Percentiles rank a stretch among this genome's conserved stretches.
Evolutionary conservation across 495 filamentous ascomycete genomes (phyloP).

Genomic region (Penicillium subrubescens): DNA sequence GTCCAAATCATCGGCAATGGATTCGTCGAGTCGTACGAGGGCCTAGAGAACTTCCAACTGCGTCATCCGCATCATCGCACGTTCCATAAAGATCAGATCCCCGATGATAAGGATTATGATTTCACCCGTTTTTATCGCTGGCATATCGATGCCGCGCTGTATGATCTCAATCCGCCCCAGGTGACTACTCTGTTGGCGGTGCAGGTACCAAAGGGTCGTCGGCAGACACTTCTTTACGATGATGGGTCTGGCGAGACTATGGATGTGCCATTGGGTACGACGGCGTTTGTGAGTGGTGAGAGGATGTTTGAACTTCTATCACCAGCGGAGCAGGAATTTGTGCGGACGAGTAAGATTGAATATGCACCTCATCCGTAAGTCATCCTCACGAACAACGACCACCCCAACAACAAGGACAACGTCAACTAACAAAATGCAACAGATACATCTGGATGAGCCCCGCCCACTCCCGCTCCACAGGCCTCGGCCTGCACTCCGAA

Average conservation of each 20-base stretch:
- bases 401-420: no score
- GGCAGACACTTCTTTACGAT: conserved; percentile 68
- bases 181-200: conserved; percentile 72
- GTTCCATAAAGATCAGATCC: conserved; percentile 67
- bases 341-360: conserved; percentile 62
- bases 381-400: background rate
- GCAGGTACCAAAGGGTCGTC: conserved; percentile 62
- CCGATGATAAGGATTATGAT: conserved; percentile 62
- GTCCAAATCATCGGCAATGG: conserved; percentile 80
- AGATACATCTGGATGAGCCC: conserved; percentile 73
- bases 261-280: conserved; percentile 72
- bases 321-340: conserved; percentile 65
- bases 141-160: conserved; percentile 79
- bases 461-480: conserved; percentile 63
- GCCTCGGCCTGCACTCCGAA: conserved; percentile 66
- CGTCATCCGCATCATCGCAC: conserved; percentile 73
- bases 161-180: conserved; percentile 67
- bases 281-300: conserved; percentile 70
- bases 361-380: conserved; percentile 68
- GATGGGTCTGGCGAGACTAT: conserved; percentile 69
- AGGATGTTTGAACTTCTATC: conserved; percentile 65
- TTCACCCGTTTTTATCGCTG: conserved; percentile 75
- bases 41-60: conserved; percentile 65
- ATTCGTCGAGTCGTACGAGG: conserved; percentile 63
- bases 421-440: background rate